Percentiles rank a stretch among this genome's conserved stretches.
Conservation (phyloP, 345 rosid species). For the Capsella bursapastoris region DNA sequence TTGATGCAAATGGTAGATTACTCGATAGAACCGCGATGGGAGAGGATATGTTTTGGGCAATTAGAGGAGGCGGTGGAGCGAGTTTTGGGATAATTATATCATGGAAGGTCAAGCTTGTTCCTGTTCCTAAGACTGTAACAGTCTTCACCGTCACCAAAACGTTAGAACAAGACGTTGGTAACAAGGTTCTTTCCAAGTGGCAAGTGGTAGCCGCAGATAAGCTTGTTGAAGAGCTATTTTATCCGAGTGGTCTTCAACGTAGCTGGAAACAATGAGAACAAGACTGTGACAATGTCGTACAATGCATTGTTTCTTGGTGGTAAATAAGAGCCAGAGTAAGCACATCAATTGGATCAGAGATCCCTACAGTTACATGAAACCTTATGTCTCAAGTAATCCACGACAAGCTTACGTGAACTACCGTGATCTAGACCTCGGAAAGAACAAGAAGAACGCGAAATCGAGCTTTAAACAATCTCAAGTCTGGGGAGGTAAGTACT, state of each 20-base stretch:
- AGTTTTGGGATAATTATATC: slow-evolving; percentile 64
- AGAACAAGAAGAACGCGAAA: slow-evolving; percentile 38
- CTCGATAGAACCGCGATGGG: slow-evolving; percentile 66
- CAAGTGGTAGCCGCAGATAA: slow-evolving; percentile 47
- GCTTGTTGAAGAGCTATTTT: slow-evolving; percentile 57
- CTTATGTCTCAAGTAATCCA: slow-evolving; percentile 56
- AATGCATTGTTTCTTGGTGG: slow-evolving; percentile 53
- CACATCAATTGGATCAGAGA: slow-evolving; percentile 53
- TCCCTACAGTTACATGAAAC: slow-evolving; percentile 54
- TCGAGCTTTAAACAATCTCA: slow-evolving; percentile 44
- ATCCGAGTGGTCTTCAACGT: slow-evolving; percentile 49
- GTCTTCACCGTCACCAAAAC: slow-evolving; percentile 60
- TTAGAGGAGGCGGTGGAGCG: slow-evolving; percentile 73
- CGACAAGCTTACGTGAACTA: slow-evolving; percentile 63
- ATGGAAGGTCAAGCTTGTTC: slow-evolving; percentile 69
- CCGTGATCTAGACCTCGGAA: slow-evolving; percentile 64
- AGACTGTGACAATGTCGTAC: slow-evolving; percentile 45
- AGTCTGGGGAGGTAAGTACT: slow-evolving; percentile 51
- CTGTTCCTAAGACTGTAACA: slow-evolving; percentile 61
- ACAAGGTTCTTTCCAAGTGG: slow-evolving; percentile 57
- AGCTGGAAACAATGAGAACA: slow-evolving; percentile 26
- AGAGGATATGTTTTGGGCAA: slow-evolving; percentile 75
- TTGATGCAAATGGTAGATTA: slow-evolving; percentile 55
- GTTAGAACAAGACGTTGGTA: slow-evolving; percentile 48
- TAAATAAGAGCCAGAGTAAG: slow-evolving; percentile 10